These are phyloP conservation scores for Epichloe glyceriae DNA, from an alignment of 2,329 filamentous ascomycete genomes.

Conservation along the genomic window DNA sequence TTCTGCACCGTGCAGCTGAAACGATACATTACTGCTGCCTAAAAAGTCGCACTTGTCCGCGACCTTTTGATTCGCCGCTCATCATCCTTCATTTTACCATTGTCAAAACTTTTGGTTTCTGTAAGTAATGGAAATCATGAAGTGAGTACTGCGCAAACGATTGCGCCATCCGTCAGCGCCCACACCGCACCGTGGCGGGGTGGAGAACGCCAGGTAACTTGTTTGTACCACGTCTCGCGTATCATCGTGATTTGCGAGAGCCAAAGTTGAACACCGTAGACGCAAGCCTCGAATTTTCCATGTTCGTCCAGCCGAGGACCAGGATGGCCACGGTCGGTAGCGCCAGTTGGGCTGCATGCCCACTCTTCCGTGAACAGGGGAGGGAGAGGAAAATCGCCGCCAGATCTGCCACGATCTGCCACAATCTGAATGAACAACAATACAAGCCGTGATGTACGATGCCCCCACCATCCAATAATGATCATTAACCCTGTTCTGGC, in stretches of 20 bases:
- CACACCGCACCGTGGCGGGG: not conserved
- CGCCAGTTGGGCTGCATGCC: not conserved
- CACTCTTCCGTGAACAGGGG: not conserved
- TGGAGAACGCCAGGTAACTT: not conserved
- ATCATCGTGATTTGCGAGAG: not conserved
- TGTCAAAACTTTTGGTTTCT: not conserved
- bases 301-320: not conserved
- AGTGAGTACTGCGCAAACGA: not conserved
- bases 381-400: not conserved
- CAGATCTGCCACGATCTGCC: not conserved
- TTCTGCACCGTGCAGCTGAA: not conserved
- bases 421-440: not conserved
- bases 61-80: not conserved
- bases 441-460: not conserved
- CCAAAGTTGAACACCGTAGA: not conserved
- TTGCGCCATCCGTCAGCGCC: not conserved
- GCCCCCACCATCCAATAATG: not conserved
- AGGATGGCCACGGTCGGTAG: not conserved
- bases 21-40: not conserved
- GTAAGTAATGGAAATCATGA: not conserved
- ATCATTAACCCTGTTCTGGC: not conserved
- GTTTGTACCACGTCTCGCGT: not conserved
- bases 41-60: not conserved
- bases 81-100: not conserved
- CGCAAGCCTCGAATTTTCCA: not conserved